A percentile compares a stretch with the other conserved stretches of the same genome.
Conservation (phyloP, 148 eudicot species). For the Cornus suecica region DNA sequence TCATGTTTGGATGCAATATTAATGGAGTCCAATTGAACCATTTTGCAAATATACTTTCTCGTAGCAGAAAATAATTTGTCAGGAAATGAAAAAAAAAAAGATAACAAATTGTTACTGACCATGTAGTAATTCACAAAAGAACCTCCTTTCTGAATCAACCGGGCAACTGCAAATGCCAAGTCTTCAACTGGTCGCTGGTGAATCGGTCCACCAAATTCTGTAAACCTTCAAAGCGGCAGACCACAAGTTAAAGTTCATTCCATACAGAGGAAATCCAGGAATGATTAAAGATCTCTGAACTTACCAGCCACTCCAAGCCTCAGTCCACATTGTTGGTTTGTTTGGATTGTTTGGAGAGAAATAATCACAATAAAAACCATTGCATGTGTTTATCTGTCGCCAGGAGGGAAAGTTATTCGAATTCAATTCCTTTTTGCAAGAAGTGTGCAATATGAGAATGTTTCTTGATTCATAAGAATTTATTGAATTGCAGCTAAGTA, state of each 20-base stretch:
- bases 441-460: neutral
- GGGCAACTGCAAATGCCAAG: constrained; percentile 87
- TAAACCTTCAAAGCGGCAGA: constrained; percentile 51
- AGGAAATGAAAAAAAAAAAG: neutral
- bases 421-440: neutral
- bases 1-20: neutral
- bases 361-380: constrained; percentile 90
- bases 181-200: constrained; percentile 87
- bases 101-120: constrained; percentile 42
- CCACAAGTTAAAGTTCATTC: constrained; percentile 7
- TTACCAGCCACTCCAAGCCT: constrained; percentile 99
- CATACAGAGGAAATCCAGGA: neutral
- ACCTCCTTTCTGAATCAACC: constrained; percentile 92
- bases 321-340: constrained; percentile 95
- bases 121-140: constrained; percentile 92
- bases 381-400: constrained; percentile 88
- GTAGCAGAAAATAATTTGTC: too few species aligned
- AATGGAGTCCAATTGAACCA: neutral
- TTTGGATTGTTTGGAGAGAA: constrained; percentile 80
- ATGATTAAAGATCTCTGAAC: neutral
- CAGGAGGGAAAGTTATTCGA: neutral
- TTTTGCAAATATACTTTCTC: too few species aligned
- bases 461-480: neutral
- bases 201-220: constrained; percentile 85
- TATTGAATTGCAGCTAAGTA: neutral